A percentile compares a stretch with the other conserved stretches of the same genome.
These are phyloP conservation scores for Arthroderma sp. DNA, from an alignment of 2,329 filamentous ascomycete species.

Conservation along the genomic window DNA sequence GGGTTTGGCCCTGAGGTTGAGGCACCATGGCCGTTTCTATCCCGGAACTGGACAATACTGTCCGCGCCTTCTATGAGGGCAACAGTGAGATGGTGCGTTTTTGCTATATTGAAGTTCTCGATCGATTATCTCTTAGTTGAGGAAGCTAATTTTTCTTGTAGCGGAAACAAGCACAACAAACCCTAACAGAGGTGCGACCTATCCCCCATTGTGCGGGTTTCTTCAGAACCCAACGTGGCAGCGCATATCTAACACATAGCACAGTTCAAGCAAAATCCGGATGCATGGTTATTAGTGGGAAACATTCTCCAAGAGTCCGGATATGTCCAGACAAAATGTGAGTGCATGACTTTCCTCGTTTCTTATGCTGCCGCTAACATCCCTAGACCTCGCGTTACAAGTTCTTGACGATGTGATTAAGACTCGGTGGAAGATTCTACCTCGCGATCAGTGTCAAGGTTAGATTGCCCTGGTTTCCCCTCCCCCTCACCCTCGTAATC, in stretches of 20 bases:
- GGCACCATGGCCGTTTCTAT: constrained; percentile 55
- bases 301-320: constrained; percentile 88
- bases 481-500: no score
- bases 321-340: constrained; percentile 94
- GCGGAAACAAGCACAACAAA: constrained; percentile 93
- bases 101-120: neutral
- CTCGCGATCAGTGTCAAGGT: constrained; percentile 91
- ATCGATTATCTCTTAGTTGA: neutral
- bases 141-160: constrained; percentile 35
- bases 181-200: constrained; percentile 69
- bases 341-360: constrained; percentile 19
- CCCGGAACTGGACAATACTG: constrained; percentile 88
- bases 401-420: constrained; percentile 97
- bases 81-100: constrained; percentile 73
- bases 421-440: constrained; percentile 97
- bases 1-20: constrained; percentile 11
- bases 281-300: constrained; percentile 94
- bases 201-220: constrained; percentile 9
- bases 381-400: constrained; percentile 75
- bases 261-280: constrained; percentile 97
- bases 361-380: constrained; percentile 9
- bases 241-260: constrained; percentile 1
- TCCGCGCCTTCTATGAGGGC: constrained; percentile 95
- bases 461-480: constrained; percentile 14
- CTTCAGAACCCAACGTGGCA: constrained; percentile 8